These are phyloP conservation scores for Spizellomyces sp. DNA, from an alignment of 192 early-diverging fungal genomes.

Conservation along the genomic window DNA sequence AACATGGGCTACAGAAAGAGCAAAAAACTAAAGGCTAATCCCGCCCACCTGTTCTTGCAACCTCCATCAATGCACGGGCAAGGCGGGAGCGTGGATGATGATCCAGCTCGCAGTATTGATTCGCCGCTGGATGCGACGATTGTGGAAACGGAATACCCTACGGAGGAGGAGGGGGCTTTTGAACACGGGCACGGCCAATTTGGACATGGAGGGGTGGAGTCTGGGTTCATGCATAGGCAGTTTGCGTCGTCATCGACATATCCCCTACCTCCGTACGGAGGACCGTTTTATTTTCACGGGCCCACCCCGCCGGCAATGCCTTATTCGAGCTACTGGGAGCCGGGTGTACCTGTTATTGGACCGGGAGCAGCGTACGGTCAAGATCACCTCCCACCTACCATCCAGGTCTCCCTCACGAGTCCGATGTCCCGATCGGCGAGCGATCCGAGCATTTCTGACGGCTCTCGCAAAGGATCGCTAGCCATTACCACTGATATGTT, in stretches of 20 bases:
- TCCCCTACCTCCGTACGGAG: background rate
- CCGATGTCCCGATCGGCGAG: conserved; percentile 5
- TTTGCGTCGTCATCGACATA: background rate
- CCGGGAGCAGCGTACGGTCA: background rate
- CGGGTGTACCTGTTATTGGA: background rate
- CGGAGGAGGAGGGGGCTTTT: background rate
- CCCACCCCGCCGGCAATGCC: background rate
- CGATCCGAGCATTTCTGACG: conserved; percentile 1
- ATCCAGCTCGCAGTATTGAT: background rate
- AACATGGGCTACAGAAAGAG: background rate
- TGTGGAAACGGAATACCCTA: conserved; percentile 1
- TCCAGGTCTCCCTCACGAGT: background rate
- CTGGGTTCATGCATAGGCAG: background rate
- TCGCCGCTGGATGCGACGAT: conserved; percentile 6
- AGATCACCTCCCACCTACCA: background rate
- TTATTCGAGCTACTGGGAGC: background rate
- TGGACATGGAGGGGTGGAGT: background rate
- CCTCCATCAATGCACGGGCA: background rate
- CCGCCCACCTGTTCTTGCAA: background rate
- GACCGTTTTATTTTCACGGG: background rate
- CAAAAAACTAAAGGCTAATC: background rate
- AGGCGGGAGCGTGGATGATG: background rate
- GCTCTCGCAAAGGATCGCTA: conserved; percentile 18
- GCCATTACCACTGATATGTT: conserved; percentile 26
- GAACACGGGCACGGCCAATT: background rate